Percentiles rank a stretch among this genome's conserved stretches.
Evolutionary conservation across 495 filamentous ascomycete genomes (phyloP).

Genomic region (Parmelia sp.): DNA sequence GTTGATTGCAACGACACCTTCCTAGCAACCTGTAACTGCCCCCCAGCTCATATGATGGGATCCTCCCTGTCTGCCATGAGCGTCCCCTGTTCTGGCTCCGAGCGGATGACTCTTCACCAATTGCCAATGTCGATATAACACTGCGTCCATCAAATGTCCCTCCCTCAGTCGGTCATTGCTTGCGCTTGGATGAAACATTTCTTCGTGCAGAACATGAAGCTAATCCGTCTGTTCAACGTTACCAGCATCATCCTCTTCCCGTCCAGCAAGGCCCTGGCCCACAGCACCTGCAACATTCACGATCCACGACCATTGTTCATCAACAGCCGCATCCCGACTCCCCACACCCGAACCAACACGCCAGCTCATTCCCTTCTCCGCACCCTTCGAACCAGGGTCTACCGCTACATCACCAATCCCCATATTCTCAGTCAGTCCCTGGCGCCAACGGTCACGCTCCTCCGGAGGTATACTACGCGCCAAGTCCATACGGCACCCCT

Average conservation of each 20-base stretch:
- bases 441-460: constrained; percentile 46
- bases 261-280: constrained; percentile 42
- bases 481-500: constrained; percentile 65
- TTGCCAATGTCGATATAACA: constrained; percentile 3
- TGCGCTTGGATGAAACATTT: constrained; percentile 6
- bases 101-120: constrained; percentile 1
- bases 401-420: constrained; percentile 40
- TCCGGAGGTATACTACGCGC: constrained; percentile 65
- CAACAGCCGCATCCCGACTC: constrained; percentile 53
- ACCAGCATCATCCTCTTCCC: constrained; percentile 36
- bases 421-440: constrained; percentile 44
- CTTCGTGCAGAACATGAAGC: constrained; percentile 15
- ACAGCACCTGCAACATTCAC: constrained; percentile 55
- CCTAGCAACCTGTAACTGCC: neutral
- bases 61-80: constrained; percentile 5
- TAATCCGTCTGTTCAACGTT: constrained; percentile 34
- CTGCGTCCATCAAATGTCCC: neutral
- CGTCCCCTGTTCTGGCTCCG: constrained; percentile 6
- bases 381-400: constrained; percentile 42
- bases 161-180: neutral
- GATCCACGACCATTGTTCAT: constrained; percentile 58
- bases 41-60: constrained; percentile 10
- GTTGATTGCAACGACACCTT: neutral
- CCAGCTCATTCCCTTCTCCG: constrained; percentile 52
- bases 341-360: constrained; percentile 46